Percentiles rank a stretch among this genome's conserved stretches.
These are phyloP conservation scores for Eutrema yunnanense DNA, from an alignment of 345 rosid species.

Conservation along the genomic window DNA sequence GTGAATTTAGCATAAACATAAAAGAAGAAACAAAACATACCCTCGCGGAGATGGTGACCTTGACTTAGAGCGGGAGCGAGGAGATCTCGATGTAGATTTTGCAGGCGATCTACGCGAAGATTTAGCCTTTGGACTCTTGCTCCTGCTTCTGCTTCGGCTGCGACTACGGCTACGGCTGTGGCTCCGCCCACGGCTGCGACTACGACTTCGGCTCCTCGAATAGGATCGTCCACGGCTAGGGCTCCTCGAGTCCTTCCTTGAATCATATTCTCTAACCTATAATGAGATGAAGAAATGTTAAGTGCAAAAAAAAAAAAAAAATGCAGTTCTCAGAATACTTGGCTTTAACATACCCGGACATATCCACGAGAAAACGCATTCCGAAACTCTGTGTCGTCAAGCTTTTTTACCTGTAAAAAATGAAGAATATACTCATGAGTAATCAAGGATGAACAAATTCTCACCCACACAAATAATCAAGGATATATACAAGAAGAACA, in stretches of 20 bases:
- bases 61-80: conserved; percentile 61
- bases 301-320: background rate
- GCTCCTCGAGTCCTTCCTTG: conserved; percentile 67
- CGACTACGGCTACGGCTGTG: conserved; percentile 51
- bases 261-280: conserved; percentile 87
- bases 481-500: background rate
- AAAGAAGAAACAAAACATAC: conserved; percentile 36
- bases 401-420: conserved; percentile 67
- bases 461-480: background rate
- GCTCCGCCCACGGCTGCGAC: conserved; percentile 50
- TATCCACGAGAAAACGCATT: conserved; percentile 89
- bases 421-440: background rate
- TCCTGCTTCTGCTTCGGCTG: conserved; percentile 39
- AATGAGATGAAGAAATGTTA: conserved; percentile 3
- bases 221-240: conserved; percentile 70
- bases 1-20: background rate
- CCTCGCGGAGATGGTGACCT: conserved; percentile 62
- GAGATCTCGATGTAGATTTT: conserved; percentile 60
- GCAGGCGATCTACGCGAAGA: conserved; percentile 57
- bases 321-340: background rate
- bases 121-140: conserved; percentile 49
- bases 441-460: background rate
- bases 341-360: conserved; percentile 57
- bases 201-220: conserved; percentile 63
- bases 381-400: conserved; percentile 87